Evolutionary conservation across 495 filamentous ascomycete species (phyloP).

Genomic region (Neurospora sp.): DNA sequence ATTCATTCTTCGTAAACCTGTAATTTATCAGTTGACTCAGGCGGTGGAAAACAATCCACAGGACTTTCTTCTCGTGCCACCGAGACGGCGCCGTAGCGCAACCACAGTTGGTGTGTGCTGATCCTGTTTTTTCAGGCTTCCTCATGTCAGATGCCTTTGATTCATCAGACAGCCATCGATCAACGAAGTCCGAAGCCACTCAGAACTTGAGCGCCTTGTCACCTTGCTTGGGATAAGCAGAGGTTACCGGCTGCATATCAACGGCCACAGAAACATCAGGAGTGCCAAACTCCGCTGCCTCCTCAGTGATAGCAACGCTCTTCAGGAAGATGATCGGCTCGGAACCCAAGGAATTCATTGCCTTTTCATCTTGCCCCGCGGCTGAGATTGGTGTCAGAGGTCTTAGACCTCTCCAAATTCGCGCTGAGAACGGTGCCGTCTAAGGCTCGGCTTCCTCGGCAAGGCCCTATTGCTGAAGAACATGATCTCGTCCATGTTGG

Average conservation of each 20-base stretch:
- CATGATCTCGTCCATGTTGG: conserved; percentile 10
- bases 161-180: background rate
- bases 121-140: background rate
- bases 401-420: conserved; percentile 1
- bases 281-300: conserved; percentile 40
- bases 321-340: conserved; percentile 33
- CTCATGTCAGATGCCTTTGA: background rate
- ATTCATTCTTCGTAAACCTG: background rate
- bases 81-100: background rate
- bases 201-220: background rate
- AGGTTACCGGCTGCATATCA: background rate
- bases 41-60: background rate
- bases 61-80: background rate
- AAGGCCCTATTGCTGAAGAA: conserved; percentile 1
- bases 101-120: background rate
- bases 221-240: background rate
- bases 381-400: conserved; percentile 2
- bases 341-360: conserved; percentile 10
- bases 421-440: background rate
- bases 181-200: background rate
- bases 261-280: conserved; percentile 31
- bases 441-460: background rate
- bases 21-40: background rate
- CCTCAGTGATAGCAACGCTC: conserved; percentile 50
- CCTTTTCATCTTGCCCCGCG: background rate